Base-by-base conservation (phyloP, 2,329 filamentous ascomycete genomes). In the Fusarium ambrosium region DNA sequence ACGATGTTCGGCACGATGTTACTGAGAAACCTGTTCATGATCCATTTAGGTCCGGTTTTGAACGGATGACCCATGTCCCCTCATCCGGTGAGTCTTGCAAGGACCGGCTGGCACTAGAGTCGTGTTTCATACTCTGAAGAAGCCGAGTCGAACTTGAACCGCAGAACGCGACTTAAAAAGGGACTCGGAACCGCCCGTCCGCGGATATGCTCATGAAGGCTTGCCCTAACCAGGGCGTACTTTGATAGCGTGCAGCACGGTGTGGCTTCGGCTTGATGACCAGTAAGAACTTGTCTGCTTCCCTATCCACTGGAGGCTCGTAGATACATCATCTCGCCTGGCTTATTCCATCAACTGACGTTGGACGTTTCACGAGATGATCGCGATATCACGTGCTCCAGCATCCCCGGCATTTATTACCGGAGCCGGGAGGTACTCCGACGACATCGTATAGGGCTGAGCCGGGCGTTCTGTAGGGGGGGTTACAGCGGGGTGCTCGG, bases 331-430 rank as follows among this genome's bases (percentile, higher is more conserved):
- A 13, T 29, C 9, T 13, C 2, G 16, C 16, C 6, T 51, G 45
- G 45, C 18, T 51, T 18, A 29, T 27, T 6, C 24, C 43, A 48
- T 18, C 43, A 48, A 27, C 43, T 18, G 20, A 62, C 18, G 59
- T 53, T 63, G 32, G 45, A 55, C 14, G 14, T 24, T 37, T 55
- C 39, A 66, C 29, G 58, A 64, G 24, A 62, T 69, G 32, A 29
- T 43, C 20, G 24, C 53, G 24, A 51, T 51, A 58, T 75, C 73
- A 75, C 73, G 64, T 77, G 62, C 37, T 39, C 16, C 4, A 18
- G 1, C 13, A 9, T 4, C 11, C 24, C 48, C 6, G 7, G 3
- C 1, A 10, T 29, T 36, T 34, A 32, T 18, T 51, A n/a, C 58
- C 61, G 6, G 22, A 4, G 20, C 2, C 1, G 0, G 6, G 1